Evolutionary conservation across 495 filamentous ascomycete genomes (phyloP), one percentile per base, ranked within the genome.

Genomic region (Daldinia decipiens): DNA sequence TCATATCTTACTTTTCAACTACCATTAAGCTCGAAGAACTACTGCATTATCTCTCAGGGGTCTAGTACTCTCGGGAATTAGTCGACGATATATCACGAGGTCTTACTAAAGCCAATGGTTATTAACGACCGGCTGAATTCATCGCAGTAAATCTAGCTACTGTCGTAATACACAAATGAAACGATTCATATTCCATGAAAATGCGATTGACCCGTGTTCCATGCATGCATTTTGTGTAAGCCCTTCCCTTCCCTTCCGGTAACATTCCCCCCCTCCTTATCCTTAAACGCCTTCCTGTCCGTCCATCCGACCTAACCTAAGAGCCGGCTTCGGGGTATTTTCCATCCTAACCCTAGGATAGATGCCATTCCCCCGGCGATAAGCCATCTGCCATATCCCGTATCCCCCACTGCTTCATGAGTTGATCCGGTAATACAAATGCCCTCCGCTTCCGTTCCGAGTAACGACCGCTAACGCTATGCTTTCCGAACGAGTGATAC

Each of bases 201-300:
- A 52, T 52, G 50, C 50, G 12, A 29, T 52, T 9, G 8, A 52
- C 31, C 26, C 50, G 9, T 29, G 15, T 47, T 47, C 24, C 50
- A 52, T 24, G 15, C 54, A 38, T 39, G 31, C 32, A 40, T 57
- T 57, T 57, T 57, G 8, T 57, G 21, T 57, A 57, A 26, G 19
- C 29, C 32, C 32, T 34, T 13, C 29, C 34, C 34, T 13, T 21
- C n/a, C 54, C 5, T 57, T 57, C 34, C 54, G n/a, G 31, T 38
- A 39, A 39, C 32, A 34, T 38, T 38, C n/a, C 11, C n/a, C n/a
- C 32, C 19, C 32, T 8, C 34, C 32, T 56, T 19, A 24, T 56
- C 31, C 53, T 29, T 38, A 38, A 39, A 38, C 54, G 54, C 54
- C 31, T 39, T 34, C 34, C 54, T 57, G 26, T 57, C 34, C 54